A percentile compares a stretch with the other conserved stretches of the same genome.
Conservation (phyloP, 1,284 basidiomycete genomes). For the Quambalaria eucalypti region DNA sequence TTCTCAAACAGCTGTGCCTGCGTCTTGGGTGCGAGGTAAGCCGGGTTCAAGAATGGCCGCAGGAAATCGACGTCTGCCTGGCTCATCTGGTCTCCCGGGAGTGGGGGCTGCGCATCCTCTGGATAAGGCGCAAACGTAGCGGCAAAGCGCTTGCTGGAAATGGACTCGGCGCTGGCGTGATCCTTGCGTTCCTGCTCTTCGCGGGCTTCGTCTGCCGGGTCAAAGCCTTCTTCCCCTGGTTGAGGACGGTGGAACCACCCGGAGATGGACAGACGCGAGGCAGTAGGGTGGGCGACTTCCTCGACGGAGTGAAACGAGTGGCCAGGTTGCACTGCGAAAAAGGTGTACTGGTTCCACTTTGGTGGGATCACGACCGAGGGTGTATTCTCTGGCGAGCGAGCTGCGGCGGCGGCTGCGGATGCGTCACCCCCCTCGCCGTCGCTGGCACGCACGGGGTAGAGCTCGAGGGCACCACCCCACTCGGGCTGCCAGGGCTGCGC, state of each 20-base stretch:
- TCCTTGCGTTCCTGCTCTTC: constrained; percentile 20
- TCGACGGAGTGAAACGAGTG: constrained; percentile 94
- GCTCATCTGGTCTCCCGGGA: constrained; percentile 37
- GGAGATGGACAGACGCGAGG: constrained; percentile 64
- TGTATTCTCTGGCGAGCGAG: constrained; percentile 21
- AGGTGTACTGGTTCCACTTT: constrained; percentile 90
- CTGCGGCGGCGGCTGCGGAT: too few relatives aligned
- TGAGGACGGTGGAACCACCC: constrained; percentile 88
- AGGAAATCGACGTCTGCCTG: constrained; percentile 40
- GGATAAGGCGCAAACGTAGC: constrained; percentile 55
- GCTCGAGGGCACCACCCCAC: constrained; percentile 88
- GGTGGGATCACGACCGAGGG: constrained; percentile 39
- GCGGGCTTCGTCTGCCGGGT: constrained; percentile 53
- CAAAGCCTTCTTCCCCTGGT: constrained; percentile 79
- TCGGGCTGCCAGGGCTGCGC: constrained; percentile 60
- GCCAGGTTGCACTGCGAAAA: constrained; percentile 78
- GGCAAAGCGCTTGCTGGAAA: constrained; percentile 56
- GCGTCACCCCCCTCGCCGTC: constrained; percentile 18
- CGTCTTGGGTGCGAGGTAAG: constrained; percentile 73
- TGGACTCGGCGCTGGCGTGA: constrained; percentile 9
- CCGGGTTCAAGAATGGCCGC: constrained; percentile 69
- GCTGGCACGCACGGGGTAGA: constrained; percentile 60
- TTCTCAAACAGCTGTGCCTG: constrained; percentile 70
- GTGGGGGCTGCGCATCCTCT: constrained; percentile 18
- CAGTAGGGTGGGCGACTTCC: constrained; percentile 58